Conservation (phyloP, 495 filamentous ascomycete genomes). For the Monascus purpureus region DNA sequence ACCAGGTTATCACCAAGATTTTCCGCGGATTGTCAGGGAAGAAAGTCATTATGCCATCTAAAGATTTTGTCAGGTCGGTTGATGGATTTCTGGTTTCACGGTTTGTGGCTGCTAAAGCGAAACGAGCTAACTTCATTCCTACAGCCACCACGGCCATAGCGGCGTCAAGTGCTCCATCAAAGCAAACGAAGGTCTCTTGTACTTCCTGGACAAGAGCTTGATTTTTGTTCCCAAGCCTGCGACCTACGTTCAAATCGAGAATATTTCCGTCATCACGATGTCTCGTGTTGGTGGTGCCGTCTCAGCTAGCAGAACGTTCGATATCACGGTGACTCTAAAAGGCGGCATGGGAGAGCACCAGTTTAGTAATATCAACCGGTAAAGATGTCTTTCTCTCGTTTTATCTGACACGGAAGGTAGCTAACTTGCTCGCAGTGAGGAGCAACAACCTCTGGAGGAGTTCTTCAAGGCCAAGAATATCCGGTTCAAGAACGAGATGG, state of each 20-base stretch:
- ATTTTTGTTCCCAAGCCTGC: conserved; percentile 99
- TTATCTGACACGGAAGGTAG: background rate
- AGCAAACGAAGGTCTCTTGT: conserved; percentile 92
- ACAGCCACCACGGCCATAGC: conserved; percentile 75
- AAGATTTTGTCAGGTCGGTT: conserved; percentile 64
- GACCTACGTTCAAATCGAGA: conserved; percentile 88
- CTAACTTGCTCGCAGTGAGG: conserved; percentile 44
- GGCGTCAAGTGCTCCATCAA: conserved; percentile 99
- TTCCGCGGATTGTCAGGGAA: conserved; percentile 90
- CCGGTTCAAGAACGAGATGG: conserved; percentile 93
- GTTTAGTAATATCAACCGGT: conserved; percentile 98
- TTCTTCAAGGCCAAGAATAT: conserved; percentile 92
- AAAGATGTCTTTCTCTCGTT: conserved; percentile 6
- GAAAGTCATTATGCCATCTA: conserved; percentile 84
- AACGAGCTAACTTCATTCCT: background rate
- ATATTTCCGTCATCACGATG: conserved; percentile 79
- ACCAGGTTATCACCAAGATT: conserved; percentile 82
- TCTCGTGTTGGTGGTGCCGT: conserved; percentile 90
- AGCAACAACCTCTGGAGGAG: conserved; percentile 84
- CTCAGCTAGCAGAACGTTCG: conserved; percentile 88
- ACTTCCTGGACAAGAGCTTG: conserved; percentile 94
- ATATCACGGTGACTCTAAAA: conserved; percentile 87
- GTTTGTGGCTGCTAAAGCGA: background rate
- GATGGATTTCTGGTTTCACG: background rate
- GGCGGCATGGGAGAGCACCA: conserved; percentile 64